Conservation (phyloP, 805 yeast genomes). For the Candida ponderosae region DNA sequence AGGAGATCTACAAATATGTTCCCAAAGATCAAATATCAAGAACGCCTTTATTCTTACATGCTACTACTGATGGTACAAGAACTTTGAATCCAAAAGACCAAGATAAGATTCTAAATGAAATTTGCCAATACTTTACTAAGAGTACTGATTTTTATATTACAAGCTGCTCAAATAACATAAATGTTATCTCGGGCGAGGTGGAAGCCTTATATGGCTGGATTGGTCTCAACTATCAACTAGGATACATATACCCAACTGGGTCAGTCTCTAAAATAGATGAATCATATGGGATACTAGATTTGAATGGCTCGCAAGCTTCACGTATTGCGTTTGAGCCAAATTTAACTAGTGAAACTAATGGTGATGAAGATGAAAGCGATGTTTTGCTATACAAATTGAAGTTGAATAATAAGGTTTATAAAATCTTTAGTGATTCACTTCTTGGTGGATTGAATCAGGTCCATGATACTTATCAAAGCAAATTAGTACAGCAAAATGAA, state of each 20-base stretch:
- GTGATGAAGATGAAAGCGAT: conserved; percentile 30
- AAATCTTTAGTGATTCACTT: conserved; percentile 47
- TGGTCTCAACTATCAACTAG: conserved; percentile 48
- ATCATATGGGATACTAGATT: conserved; percentile 50
- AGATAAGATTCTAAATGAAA: conserved; percentile 32
- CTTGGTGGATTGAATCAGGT: conserved; percentile 59
- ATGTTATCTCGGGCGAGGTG: conserved; percentile 53
- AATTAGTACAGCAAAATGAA: conserved; percentile 19
- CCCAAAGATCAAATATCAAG: conserved; percentile 53
- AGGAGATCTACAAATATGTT: conserved; percentile 39
- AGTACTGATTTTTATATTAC: conserved; percentile 49
- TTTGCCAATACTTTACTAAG: conserved; percentile 40
- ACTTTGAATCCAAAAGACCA: conserved; percentile 45
- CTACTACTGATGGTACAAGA: conserved; percentile 62
- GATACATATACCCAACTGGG: conserved; percentile 29
- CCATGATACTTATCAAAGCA: conserved; percentile 34
- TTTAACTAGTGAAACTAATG: conserved; percentile 18
- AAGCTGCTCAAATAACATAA: conserved; percentile 52
- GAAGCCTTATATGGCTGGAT: conserved; percentile 69
- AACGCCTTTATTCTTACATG: conserved; percentile 63
- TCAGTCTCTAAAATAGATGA: conserved; percentile 33
- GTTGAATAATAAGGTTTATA: conserved; percentile 30
- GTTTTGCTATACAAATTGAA: conserved; percentile 38
- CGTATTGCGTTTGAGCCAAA: conserved; percentile 59
- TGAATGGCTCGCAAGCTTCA: conserved; percentile 63